phyloP scores from a whole-genome alignment of 257 asterid species.

The Rauvolfia tetraphylla region DNA sequence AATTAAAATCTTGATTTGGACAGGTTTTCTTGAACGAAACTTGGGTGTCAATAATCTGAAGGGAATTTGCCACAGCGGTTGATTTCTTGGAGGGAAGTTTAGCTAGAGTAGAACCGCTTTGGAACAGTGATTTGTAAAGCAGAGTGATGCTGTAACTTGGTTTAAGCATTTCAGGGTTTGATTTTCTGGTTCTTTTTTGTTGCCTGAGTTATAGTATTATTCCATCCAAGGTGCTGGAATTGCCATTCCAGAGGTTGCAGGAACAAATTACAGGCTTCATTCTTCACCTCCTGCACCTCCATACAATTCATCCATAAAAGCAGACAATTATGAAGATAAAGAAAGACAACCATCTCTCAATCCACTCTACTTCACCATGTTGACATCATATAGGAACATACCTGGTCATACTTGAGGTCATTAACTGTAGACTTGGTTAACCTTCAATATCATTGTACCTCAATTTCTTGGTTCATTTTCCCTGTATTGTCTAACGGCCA shows the following conservation, averaged over 20 bases:
- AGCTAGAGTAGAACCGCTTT: no score
- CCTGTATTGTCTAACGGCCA: constrained; percentile 4
- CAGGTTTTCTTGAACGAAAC: background rate
- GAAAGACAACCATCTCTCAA: background rate
- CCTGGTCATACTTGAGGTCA: background rate
- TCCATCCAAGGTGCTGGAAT: no score
- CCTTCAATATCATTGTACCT: background rate
- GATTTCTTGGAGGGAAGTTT: no score
- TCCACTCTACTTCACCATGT: background rate
- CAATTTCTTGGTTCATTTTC: background rate
- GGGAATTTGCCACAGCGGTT: background rate
- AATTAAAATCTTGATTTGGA: background rate
- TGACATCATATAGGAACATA: background rate
- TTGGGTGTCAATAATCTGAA: background rate
- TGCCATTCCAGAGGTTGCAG: no score
- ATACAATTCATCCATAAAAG: background rate
- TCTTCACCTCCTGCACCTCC: background rate
- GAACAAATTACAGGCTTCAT: no score
- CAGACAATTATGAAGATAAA: background rate
- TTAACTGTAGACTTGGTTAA: background rate
- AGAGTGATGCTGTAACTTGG: no score
- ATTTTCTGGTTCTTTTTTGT: no score
- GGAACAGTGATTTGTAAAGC: no score
- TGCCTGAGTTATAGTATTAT: no score
- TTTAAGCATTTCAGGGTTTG: no score